Base-by-base conservation (phyloP, 768 basidiomycete species). In the Leccinum variicolor region DNA sequence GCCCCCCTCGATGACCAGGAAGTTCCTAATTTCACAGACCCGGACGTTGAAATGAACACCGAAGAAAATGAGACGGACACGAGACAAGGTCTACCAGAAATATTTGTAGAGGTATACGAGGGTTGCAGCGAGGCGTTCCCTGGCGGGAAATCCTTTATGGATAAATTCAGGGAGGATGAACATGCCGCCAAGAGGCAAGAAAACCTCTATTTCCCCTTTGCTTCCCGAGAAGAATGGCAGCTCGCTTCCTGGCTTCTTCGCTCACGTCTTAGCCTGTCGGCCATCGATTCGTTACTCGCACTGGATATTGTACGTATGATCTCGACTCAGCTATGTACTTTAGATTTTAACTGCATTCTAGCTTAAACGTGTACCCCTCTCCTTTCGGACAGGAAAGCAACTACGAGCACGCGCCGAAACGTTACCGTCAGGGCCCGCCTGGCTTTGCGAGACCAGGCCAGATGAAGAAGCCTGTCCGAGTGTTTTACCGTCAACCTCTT, bases 131-230 rank as follows among this genome's bases (percentile, higher is more conserved):
- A 49, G 14, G 5, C 34, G 4, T 50, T 49, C 7, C n/a, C 48
- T 15, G 11, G 54, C 8, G n/a, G 54, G 1, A 55, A 11, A 25
- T 67, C 61, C 1, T 72, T 74, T 48, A 60, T 71, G 58, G 64
- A 70, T 28, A n/a, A 55, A 8, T 73, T 75, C 49, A 39, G 71
- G 45, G 13, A 31, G 15, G 71, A 75, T 48, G 10, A 61, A 26
- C 58, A 64, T 59, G 60, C 69, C 4, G 21, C 53, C 2, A 15
- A 66, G 28, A 31, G 68, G 14, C 50, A 26, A 17, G 21, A 58
- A 1, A 74, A 73, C 13, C 13, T 53, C 3, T 53, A 53, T 14
- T 53, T 19, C n/a, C 41, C 39, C 1, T 53, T 28, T 4, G n/a
- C 26, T 4, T 53, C 52, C 3, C 0, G 11, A 19, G 15, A 49